These are phyloP conservation scores for Scheffersomyces stipitis DNA, from an alignment of 805 yeast species.

Conservation along the genomic window DNA sequence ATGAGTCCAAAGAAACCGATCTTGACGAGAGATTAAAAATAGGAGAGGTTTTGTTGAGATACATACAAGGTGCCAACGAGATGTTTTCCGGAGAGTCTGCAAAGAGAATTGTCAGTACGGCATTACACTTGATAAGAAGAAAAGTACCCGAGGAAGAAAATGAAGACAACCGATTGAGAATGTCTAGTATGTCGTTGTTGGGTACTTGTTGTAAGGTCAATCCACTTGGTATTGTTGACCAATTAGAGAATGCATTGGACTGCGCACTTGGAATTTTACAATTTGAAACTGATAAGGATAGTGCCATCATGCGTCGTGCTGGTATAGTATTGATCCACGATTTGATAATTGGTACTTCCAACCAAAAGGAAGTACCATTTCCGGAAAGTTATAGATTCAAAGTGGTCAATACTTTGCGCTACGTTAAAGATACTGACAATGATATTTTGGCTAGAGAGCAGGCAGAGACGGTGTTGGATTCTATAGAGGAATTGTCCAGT, in stretches of 20 bases:
- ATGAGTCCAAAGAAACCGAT: slow-evolving; percentile 21
- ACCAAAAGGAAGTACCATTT: slow-evolving; percentile 47
- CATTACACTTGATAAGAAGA: slow-evolving; percentile 40
- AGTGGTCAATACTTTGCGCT: slow-evolving; percentile 43
- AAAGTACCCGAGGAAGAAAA: slow-evolving; percentile 19
- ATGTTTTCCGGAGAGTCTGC: slow-evolving; percentile 48
- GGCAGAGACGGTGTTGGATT: slow-evolving; percentile 36
- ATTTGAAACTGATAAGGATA: slow-evolving; percentile 47
- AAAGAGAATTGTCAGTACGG: slow-evolving; percentile 39
- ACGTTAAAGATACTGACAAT: slow-evolving; percentile 45
- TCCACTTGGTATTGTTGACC: slow-evolving; percentile 50
- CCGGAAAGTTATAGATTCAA: slow-evolving; percentile 49
- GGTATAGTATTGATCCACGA: slow-evolving; percentile 71
- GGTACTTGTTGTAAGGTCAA: slow-evolving; percentile 66
- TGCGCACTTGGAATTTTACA: slow-evolving; percentile 74
- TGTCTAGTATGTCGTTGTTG: slow-evolving; percentile 86
- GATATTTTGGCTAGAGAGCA: slow-evolving; percentile 65
- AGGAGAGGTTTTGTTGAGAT: slow-evolving; percentile 77
- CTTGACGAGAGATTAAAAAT: slow-evolving; percentile 72
- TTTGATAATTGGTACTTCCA: slow-evolving; percentile 47
- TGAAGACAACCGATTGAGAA: slow-evolving; percentile 62
- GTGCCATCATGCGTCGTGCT: slow-evolving; percentile 68
- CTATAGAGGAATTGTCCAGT: slow-evolving; percentile 28
- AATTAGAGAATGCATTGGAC: slow-evolving; percentile 62
- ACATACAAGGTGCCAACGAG: slow-evolving; percentile 49